These are phyloP conservation scores for Nannochloropsis gaditana DNA, from an alignment of 108 stramenopile species.

Conservation along the genomic window DNA sequence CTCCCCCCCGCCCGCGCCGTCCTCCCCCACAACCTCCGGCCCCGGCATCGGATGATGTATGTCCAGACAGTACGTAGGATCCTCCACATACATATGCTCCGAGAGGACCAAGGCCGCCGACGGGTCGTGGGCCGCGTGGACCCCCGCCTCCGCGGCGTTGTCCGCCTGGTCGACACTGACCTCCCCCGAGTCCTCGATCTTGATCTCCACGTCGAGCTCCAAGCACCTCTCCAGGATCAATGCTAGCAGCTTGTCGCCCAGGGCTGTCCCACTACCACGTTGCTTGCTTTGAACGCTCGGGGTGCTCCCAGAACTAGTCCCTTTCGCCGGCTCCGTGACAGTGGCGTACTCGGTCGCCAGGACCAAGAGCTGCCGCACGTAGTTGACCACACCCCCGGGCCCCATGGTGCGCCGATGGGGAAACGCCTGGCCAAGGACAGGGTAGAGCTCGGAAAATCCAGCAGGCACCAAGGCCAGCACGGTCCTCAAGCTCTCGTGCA, in stretches of 20 bases:
- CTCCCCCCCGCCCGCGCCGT: not conserved
- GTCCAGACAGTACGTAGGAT: not conserved
- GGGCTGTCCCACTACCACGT: not conserved
- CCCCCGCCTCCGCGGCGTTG: not conserved
- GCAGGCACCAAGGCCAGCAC: constrained; percentile 48
- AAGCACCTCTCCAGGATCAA: constrained; percentile 74
- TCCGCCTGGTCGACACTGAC: constrained; percentile 62
- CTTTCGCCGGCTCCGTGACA: not conserved
- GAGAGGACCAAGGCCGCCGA: constrained; percentile 13
- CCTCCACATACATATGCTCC: constrained; percentile 6
- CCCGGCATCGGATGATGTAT: not conserved
- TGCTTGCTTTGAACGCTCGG: not conserved
- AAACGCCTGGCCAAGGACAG: constrained; percentile 38
- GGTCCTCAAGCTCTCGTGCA: constrained; percentile 40
- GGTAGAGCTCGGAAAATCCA: constrained; percentile 44
- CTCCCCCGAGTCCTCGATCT: constrained; percentile 74
- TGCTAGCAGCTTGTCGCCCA: constrained; percentile 57
- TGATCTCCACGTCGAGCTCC: constrained; percentile 95
- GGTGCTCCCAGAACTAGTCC: not conserved
- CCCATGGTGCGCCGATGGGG: constrained; percentile 45
- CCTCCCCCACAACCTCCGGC: not conserved
- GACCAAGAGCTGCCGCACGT: constrained; percentile 31
- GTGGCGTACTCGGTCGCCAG: constrained; percentile 32
- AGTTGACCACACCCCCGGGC: constrained; percentile 31
- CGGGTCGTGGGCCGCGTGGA: not conserved